Percentiles rank a stretch among this genome's conserved stretches.
Conservation (phyloP, 352 stramenopile genomes). For the Elongisporangium senticosum region DNA sequence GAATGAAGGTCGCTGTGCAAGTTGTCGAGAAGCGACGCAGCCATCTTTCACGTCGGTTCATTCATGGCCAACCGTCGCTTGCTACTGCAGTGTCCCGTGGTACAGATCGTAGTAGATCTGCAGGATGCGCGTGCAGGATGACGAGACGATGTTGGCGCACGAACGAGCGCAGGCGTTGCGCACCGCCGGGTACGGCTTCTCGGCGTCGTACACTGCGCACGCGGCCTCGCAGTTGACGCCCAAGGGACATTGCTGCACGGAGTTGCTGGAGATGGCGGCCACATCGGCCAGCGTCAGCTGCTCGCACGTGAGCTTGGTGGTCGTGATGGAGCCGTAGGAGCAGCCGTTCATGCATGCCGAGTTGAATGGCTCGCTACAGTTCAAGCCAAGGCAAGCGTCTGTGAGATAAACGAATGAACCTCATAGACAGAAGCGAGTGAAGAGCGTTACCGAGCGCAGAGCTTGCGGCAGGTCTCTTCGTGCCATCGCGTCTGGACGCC, state of each 20-base stretch:
- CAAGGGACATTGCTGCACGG: slow-evolving; percentile 34
- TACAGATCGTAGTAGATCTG: slow-evolving; percentile 63
- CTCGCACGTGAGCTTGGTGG: slow-evolving; percentile 65
- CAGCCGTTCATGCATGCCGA: slow-evolving; percentile 72
- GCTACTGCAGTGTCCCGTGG: slow-evolving; percentile 19
- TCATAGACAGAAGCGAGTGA: background rate
- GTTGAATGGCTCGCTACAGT: slow-evolving; percentile 44
- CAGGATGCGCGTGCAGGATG: slow-evolving; percentile 53
- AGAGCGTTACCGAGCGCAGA: slow-evolving; percentile 37
- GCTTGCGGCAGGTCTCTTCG: slow-evolving; percentile 62
- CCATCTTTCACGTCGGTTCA: too few relatives aligned
- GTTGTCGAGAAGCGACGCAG: background rate
- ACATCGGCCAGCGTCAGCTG: slow-evolving; percentile 19
- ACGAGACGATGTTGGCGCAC: slow-evolving; percentile 55
- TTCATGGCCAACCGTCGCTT: background rate
- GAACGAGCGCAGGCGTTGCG: slow-evolving; percentile 46
- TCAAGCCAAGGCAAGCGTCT: background rate
- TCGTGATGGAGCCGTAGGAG: slow-evolving; percentile 64
- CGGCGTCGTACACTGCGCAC: slow-evolving; percentile 54
- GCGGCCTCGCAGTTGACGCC: slow-evolving; percentile 52
- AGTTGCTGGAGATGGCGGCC: slow-evolving; percentile 12
- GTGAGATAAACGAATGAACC: background rate
- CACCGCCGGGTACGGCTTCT: slow-evolving; percentile 38
- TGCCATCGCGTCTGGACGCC: slow-evolving; percentile 69
- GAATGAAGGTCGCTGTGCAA: background rate